phyloP scores from a whole-genome alignment of 257 asterid genomes.

The Coffea canephora region DNA sequence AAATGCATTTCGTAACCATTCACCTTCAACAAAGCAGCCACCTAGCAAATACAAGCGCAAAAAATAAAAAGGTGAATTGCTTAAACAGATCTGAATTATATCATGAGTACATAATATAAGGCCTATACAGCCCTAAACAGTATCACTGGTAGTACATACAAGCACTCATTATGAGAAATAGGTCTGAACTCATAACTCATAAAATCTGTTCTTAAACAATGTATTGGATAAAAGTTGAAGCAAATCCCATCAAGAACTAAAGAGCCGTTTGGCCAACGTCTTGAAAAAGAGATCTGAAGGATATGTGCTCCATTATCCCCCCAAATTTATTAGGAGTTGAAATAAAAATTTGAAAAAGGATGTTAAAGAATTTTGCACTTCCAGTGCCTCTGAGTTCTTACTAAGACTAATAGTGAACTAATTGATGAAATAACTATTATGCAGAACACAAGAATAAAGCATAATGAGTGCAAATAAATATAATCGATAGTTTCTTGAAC shows the following conservation, averaged over 20 bases:
- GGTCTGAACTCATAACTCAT: background rate
- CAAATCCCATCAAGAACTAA: background rate
- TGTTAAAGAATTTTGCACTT: background rate
- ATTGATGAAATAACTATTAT: background rate
- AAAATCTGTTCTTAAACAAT: background rate
- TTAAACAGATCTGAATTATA: background rate
- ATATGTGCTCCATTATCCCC: background rate
- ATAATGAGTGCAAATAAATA: background rate
- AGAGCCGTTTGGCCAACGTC: background rate
- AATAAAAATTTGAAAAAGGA: background rate
- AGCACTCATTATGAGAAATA: background rate
- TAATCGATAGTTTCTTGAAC: background rate
- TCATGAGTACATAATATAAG: background rate
- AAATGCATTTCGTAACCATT: constrained; percentile 82
- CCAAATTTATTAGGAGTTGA: background rate
- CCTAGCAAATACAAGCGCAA: constrained; percentile 39
- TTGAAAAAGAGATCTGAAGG: background rate
- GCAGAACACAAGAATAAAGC: background rate
- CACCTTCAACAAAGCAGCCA: constrained; percentile 98
- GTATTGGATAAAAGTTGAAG: background rate
- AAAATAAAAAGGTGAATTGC: background rate
- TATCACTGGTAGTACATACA: background rate
- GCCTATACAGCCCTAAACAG: background rate
- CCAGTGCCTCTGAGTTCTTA: background rate
- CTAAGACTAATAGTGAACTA: background rate